phyloP scores from a whole-genome alignment of 306 rosid genomes.

The Vigna trinervia region DNA sequence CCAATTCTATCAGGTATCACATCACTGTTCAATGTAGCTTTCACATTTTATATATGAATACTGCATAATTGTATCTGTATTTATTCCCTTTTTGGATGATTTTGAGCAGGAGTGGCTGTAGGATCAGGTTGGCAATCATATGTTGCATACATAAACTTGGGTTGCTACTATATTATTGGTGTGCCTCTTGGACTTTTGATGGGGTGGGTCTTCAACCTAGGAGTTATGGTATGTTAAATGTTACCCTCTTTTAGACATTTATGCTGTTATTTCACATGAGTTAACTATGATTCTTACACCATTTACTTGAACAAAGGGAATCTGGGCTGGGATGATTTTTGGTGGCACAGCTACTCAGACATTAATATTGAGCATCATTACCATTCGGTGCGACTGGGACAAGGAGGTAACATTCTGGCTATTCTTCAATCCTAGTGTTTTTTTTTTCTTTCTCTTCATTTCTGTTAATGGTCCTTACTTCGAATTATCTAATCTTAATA shows the following conservation, averaged over 20 bases:
- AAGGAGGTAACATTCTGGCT: constrained; percentile 55
- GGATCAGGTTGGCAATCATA: constrained; percentile 93
- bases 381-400: constrained; percentile 78
- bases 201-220: constrained; percentile 72
- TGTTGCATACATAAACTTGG: constrained; percentile 87
- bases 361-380: constrained; percentile 55
- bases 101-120: constrained; percentile 74
- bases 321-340: constrained; percentile 90
- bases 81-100: not conserved
- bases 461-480: no score
- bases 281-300: not conserved
- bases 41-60: no score
- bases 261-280: not conserved
- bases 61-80: no score
- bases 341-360: constrained; percentile 90
- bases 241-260: not conserved
- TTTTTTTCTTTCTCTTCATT: no score
- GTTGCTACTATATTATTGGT: constrained; percentile 81
- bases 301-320: constrained; percentile 53
- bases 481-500: no score
- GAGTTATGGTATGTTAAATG: constrained; percentile 67
- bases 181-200: constrained; percentile 73
- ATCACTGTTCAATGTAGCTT: no score
- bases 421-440: no score
- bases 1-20: constrained; percentile 76